A percentile compares a stretch with the other conserved stretches of the same genome.
Conservation (phyloP, 169 alveolate species). For the Plasmodium relictum region DNA sequence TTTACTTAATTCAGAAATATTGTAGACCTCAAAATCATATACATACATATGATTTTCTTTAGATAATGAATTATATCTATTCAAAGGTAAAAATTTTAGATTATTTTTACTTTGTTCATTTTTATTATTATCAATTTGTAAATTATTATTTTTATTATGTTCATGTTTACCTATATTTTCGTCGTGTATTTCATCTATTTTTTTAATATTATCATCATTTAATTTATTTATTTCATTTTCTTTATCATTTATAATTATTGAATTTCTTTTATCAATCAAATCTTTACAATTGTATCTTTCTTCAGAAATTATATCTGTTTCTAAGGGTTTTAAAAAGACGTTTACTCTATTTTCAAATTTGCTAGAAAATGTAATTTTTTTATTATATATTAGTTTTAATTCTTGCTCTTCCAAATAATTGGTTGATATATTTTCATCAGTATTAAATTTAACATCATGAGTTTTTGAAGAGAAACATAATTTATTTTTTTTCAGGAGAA, state of each 20-base stretch:
- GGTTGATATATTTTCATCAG: not conserved
- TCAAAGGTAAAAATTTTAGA: constrained; percentile 1
- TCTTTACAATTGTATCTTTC: not conserved
- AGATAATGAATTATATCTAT: constrained; percentile 20
- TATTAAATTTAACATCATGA: not conserved
- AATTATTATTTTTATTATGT: not conserved
- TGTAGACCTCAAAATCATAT: constrained; percentile 48
- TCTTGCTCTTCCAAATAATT: constrained; percentile 20
- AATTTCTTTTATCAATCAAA: not conserved
- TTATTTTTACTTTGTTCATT: not conserved
- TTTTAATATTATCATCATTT: not conserved
- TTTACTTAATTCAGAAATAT: constrained; percentile 19
- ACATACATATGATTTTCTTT: constrained; percentile 36
- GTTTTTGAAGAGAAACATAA: not conserved
- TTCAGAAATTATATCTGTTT: not conserved
- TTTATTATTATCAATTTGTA: not conserved
- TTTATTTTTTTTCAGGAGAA: too few relatives aligned
- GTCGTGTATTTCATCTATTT: not conserved
- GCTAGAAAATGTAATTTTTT: constrained; percentile 15
- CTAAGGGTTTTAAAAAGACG: constrained; percentile 50
- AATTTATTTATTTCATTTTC: not conserved
- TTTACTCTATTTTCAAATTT: constrained; percentile 15
- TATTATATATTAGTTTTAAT: constrained; percentile 11
- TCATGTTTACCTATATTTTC: not conserved
- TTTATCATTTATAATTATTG: not conserved